Percentiles rank a stretch among this genome's conserved stretches.
Conservation (phyloP, 164 flowering plant genomes). For the Pachysandra terminalis region DNA sequence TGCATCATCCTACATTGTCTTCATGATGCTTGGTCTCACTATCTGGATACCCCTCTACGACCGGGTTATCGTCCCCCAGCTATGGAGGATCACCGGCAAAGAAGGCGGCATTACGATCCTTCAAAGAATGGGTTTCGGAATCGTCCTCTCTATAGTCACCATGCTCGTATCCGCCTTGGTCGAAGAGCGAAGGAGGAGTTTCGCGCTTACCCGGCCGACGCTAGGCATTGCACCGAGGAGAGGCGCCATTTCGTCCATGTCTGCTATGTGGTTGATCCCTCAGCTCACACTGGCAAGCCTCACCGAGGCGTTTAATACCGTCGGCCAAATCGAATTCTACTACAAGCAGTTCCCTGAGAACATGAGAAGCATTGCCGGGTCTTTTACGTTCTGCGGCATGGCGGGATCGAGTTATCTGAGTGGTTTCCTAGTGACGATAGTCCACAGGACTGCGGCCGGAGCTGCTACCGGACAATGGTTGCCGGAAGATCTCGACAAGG, state of each 20-base stretch:
- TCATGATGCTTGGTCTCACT: conserved; percentile 43
- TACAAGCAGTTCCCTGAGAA: conserved; percentile 74
- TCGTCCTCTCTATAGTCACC: conserved; percentile 32
- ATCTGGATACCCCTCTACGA: conserved; percentile 68
- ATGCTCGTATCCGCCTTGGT: conserved; percentile 40
- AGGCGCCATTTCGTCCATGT: conserved; percentile 44
- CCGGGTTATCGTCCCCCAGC: conserved; percentile 39
- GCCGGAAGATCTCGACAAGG: conserved; percentile 51
- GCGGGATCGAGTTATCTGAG: conserved; percentile 47
- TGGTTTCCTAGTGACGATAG: conserved; percentile 32
- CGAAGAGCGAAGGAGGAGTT: conserved; percentile 33
- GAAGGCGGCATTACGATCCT: conserved; percentile 56
- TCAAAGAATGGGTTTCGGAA: conserved; percentile 54
- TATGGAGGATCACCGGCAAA: conserved; percentile 30
- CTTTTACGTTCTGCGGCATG: conserved; percentile 33
- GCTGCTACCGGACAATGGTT: conserved; percentile 30
- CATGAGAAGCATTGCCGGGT: conserved; percentile 59
- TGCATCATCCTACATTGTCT: conserved; percentile 46
- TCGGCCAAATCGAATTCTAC: conserved; percentile 57
- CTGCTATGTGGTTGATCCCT: conserved; percentile 50
- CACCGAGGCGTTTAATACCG: conserved; percentile 40
- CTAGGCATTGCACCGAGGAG: conserved; percentile 18
- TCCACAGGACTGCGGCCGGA: conserved; percentile 15
- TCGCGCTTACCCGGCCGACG: conserved; percentile 29
- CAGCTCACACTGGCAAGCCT: conserved; percentile 48